Percentiles rank a stretch among this genome's conserved stretches.
Evolutionary conservation across 441 rosid genomes (phyloP).

Genomic region (Omphalea diandra): DNA sequence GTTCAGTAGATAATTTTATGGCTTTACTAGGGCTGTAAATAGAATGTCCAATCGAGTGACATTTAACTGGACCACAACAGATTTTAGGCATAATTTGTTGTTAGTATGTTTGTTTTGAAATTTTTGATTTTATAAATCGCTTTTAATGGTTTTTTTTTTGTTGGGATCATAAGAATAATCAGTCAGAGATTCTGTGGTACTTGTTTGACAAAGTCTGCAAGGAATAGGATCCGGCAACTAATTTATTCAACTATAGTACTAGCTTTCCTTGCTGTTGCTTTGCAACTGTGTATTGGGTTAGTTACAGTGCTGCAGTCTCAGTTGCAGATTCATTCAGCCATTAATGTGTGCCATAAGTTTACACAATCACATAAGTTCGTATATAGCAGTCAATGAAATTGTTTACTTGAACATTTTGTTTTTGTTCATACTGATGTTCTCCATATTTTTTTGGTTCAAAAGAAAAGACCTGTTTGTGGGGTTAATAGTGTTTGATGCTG

Average conservation of each 20-base stretch:
- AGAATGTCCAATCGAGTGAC: conserved; percentile 35
- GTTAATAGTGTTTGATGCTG: background rate
- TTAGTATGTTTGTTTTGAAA: conserved; percentile 15
- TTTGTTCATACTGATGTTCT: background rate
- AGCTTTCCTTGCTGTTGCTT: background rate
- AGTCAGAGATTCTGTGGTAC: background rate
- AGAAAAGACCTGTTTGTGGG: background rate
- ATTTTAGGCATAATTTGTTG: conserved; percentile 20
- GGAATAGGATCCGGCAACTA: background rate
- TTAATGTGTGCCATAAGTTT: background rate
- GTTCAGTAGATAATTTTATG: conserved; percentile 31
- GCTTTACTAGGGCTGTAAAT: conserved; percentile 42
- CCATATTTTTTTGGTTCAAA: too few relatives aligned
- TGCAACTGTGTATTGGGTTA: background rate
- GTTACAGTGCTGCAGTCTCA: background rate
- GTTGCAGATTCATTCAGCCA: background rate
- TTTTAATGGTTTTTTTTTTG: conserved; percentile 2
- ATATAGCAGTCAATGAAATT: background rate
- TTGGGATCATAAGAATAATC: conserved; percentile 3
- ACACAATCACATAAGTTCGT: background rate
- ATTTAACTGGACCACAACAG: conserved; percentile 24
- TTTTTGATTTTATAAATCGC: background rate
- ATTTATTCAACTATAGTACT: background rate
- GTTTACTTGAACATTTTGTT: background rate
- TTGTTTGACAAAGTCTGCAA: background rate